Percentiles rank a stretch among this genome's conserved stretches.
Conservation (phyloP, 2,329 filamentous ascomycete species). For the Diaporthe helianthi region DNA sequence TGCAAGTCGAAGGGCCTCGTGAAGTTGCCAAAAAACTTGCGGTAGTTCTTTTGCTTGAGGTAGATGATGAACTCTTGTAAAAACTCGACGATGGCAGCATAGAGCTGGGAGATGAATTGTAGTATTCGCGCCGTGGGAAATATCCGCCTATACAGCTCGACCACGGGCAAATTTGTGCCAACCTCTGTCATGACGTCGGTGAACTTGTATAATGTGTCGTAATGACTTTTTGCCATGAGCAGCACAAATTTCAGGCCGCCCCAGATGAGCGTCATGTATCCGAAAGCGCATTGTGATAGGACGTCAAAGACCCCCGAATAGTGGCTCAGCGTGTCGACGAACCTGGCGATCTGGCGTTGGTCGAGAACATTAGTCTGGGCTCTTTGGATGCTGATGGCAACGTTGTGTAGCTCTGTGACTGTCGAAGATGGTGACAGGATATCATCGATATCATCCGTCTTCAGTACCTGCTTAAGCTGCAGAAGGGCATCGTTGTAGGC, state of each 20-base stretch:
- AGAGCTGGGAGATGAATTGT: conserved; percentile 39
- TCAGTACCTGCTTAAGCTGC: conserved; percentile 25
- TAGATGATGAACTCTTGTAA: conserved; percentile 37
- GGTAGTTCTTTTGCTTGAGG: conserved; percentile 35
- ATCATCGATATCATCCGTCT: conserved; percentile 35
- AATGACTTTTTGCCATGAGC: conserved; percentile 40
- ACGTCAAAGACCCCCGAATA: conserved; percentile 41
- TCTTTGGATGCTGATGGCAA: conserved; percentile 32
- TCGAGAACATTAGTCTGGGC: conserved; percentile 32
- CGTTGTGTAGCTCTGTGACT: conserved; percentile 36
- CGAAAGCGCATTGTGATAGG: conserved; percentile 39
- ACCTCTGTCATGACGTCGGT: conserved; percentile 40
- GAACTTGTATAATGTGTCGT: conserved; percentile 37
- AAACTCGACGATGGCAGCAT: conserved; percentile 40
- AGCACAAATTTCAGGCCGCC: conserved; percentile 37
- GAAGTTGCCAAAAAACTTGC: conserved; percentile 17
- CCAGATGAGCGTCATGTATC: conserved; percentile 40
- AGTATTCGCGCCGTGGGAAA: conserved; percentile 40
- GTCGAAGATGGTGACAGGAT: conserved; percentile 26
- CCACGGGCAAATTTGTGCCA: conserved; percentile 38
- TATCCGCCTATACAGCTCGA: conserved; percentile 37
- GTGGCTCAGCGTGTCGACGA: conserved; percentile 38
- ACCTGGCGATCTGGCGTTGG: conserved; percentile 34
- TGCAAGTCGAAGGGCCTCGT: conserved; percentile 35
- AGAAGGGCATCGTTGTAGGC: conserved; percentile 30